phyloP scores from a whole-genome alignment of 306 rosid genomes.

The Canavalia ensiformis region DNA sequence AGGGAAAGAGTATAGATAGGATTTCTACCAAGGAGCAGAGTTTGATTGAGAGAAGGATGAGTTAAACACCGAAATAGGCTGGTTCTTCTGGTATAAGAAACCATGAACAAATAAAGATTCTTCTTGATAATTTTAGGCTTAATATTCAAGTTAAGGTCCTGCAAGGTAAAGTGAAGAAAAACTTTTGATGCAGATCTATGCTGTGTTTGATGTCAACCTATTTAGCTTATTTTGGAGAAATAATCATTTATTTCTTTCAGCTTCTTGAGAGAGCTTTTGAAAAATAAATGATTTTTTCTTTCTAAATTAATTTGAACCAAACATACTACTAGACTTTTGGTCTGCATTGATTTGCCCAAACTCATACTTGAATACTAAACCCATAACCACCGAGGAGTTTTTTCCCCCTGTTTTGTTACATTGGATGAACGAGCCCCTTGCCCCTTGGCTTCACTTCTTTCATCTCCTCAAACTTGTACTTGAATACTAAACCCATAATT shows the following conservation, averaged over 20 bases:
- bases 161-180: not conserved
- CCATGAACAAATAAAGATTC: not conserved
- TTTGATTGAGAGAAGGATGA: constrained; percentile 4
- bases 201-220: not conserved
- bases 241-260: no score
- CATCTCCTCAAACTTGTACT: not conserved
- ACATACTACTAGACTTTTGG: not conserved
- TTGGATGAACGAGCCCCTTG: no score
- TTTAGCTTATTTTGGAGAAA: no score
- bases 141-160: constrained; percentile 23
- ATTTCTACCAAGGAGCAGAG: not conserved
- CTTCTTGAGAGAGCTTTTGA: no score
- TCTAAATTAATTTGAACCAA: no score
- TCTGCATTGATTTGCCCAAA: not conserved
- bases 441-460: no score
- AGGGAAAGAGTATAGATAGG: not conserved
- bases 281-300: no score
- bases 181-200: not conserved
- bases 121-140: not conserved
- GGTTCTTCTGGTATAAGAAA: constrained; percentile 35
- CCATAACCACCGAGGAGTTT: no score
- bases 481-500: not conserved
- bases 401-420: no score
- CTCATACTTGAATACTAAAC: not conserved
- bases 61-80: not conserved